Evolutionary conservation across 2,329 filamentous ascomycete genomes (phyloP), one percentile per base, ranked within the genome.

Genomic region (Ascochyta clinopodiicola): DNA sequence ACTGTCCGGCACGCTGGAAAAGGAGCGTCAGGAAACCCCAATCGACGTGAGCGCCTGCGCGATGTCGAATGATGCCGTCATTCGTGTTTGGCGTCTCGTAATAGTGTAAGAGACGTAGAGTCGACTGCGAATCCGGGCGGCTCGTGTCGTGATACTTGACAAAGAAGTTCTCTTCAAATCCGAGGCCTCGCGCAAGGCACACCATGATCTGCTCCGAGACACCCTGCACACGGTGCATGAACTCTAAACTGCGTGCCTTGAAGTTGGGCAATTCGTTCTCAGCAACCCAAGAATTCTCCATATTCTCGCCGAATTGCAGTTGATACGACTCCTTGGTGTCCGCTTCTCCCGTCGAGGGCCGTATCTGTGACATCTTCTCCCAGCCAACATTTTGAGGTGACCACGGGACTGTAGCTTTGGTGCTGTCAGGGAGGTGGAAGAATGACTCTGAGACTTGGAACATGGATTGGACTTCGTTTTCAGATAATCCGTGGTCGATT

Each of bases 291-390:
- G 17, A 17, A 17, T 17, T 17, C 17, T 78, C 69, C 79, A 84
- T 82, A 52, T 79, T 80, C 44, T 76, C 75, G n/a, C 85, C 83
- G 58, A 85, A 86, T 64, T 88, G 85, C 70, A 88, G 75, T 68
- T 87, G 85, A 65, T 87, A 86, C 10, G 81, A 84, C 69, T 88
- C 85, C 63, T 87, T 88, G 44, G 78, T 79, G 69, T 88, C 85
- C 1, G 82, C 77, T 1, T 77, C 75, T 10, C 85, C 85, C 0
- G 85, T 88, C 3, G 82, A 86, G 0, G 84, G 84, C 12, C 85
- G 79, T 38, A 87, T 74, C 63, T 87, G 85, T 7, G 80, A 77
- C 57, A 79, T 80, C 68, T 83, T 83, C 74, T 87, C 85, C 84
- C 85, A 87, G 7, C 85, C 85, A 1, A 82, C 81, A 60, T 88